Percentiles rank a stretch among this genome's conserved stretches.
Conservation (phyloP, 2,329 filamentous ascomycete genomes). For the Trichoderma sp. region DNA sequence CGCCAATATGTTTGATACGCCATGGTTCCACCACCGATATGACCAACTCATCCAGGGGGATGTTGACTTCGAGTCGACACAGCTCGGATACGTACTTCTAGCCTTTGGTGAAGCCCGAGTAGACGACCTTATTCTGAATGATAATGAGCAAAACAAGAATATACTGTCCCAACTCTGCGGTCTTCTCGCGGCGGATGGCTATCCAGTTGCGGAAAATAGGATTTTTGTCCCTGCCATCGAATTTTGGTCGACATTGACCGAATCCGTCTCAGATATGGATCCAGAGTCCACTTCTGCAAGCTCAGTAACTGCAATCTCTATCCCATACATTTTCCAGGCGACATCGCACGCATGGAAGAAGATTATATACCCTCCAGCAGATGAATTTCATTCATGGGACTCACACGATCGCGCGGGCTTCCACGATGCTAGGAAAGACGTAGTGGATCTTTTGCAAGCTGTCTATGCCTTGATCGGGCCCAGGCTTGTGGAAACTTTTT, state of each 20-base stretch:
- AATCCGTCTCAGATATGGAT: slow-evolving; percentile 63
- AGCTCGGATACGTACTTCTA: slow-evolving; percentile 68
- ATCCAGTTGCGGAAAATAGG: slow-evolving; percentile 72
- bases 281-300: slow-evolving; percentile 52
- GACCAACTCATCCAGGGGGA: slow-evolving; percentile 60
- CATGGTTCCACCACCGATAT: slow-evolving; percentile 63
- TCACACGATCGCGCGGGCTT: slow-evolving; percentile 69
- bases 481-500: slow-evolving; percentile 60
- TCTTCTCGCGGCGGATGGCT: slow-evolving; percentile 67
- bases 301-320: slow-evolving; percentile 62
- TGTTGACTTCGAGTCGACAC: slow-evolving; percentile 65
- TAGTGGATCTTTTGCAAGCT: slow-evolving; percentile 76
- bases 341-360: slow-evolving; percentile 71
- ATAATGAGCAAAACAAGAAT: slow-evolving; percentile 54
- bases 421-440: slow-evolving; percentile 73
- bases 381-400: slow-evolving; percentile 68
- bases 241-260: slow-evolving; percentile 80
- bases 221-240: slow-evolving; percentile 76
- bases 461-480: slow-evolving; percentile 66
- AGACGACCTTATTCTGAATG: slow-evolving; percentile 59
- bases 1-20: slow-evolving; percentile 61
- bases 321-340: slow-evolving; percentile 63
- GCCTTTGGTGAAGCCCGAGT: slow-evolving; percentile 70
- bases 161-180: slow-evolving; percentile 65
- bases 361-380: slow-evolving; percentile 66